phyloP scores from a whole-genome alignment of 768 basidiomycete species.

The Cyclocybe aegerita region DNA sequence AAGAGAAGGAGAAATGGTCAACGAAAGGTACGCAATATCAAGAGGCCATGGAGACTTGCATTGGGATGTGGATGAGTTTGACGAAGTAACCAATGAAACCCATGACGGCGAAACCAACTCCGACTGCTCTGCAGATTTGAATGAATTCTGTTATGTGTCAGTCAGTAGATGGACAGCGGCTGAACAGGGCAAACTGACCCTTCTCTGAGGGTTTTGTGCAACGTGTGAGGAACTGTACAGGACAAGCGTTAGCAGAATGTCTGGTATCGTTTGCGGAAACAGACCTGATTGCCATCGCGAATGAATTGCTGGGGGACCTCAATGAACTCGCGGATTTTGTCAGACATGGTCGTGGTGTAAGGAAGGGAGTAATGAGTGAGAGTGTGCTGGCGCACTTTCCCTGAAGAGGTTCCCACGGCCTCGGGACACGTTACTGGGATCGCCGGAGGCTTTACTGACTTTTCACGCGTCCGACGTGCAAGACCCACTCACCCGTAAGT shows the following conservation, averaged over 20 bases:
- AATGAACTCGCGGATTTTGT: constrained; percentile 85
- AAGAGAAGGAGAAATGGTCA: constrained; percentile 21
- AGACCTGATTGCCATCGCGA: constrained; percentile 90
- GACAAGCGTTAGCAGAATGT: constrained; percentile 5
- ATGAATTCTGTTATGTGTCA: constrained; percentile 67
- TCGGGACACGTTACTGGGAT: constrained; percentile 27
- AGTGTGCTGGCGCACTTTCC: constrained; percentile 31
- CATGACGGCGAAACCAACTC: constrained; percentile 98
- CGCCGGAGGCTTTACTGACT: constrained; percentile 8
- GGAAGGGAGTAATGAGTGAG: constrained; percentile 14
- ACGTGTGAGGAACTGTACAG: constrained; percentile 82
- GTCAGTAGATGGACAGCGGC: background rate
- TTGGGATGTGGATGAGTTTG: constrained; percentile 97
- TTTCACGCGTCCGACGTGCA: background rate
- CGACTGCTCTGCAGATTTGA: constrained; percentile 95
- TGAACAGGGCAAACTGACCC: constrained; percentile 50
- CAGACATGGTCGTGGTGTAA: constrained; percentile 65
- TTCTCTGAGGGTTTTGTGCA: constrained; percentile 98
- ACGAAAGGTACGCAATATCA: background rate
- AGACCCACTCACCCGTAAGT: constrained; percentile 9
- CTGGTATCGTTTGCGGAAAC: constrained; percentile 18
- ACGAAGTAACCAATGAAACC: constrained; percentile 99
- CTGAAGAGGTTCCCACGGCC: constrained; percentile 31
- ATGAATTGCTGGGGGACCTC: constrained; percentile 92
- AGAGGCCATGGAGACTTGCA: constrained; percentile 57